These are phyloP conservation scores for Plectosphaerella cucumerina DNA, from an alignment of 2,329 filamentous ascomycete species.

Conservation along the genomic window DNA sequence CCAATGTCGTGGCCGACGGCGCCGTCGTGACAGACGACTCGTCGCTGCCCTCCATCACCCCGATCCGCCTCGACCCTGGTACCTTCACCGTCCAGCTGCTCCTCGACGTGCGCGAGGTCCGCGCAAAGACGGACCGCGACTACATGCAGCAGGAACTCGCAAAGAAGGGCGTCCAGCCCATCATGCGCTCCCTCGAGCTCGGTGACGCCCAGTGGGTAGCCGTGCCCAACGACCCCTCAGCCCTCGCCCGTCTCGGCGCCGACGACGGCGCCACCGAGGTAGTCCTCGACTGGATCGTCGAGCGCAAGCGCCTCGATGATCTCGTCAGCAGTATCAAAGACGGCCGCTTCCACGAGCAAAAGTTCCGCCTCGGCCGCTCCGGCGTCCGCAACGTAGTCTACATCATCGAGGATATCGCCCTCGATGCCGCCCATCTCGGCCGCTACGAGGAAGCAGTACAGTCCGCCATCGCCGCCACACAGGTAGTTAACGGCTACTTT, in stretches of 20 bases:
- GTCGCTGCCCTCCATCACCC: conserved; percentile 44
- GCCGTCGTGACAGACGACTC: conserved; percentile 18
- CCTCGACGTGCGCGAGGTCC: conserved; percentile 71
- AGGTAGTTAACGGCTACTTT: conserved; percentile 76
- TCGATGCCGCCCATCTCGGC: conserved; percentile 48
- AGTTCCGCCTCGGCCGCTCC: conserved; percentile 69
- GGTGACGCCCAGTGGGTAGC: conserved; percentile 80
- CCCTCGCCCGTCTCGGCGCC: conserved; percentile 51
- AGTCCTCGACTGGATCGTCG: conserved; percentile 75
- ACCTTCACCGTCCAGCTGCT: conserved; percentile 70
- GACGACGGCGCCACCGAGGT: conserved; percentile 60
- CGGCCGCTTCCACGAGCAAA: conserved; percentile 78
- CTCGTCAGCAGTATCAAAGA: conserved; percentile 78
- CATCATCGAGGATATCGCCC: conserved; percentile 68
- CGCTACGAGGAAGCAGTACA: conserved; percentile 64
- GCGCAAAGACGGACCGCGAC: conserved; percentile 67
- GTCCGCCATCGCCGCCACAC: conserved; percentile 71
- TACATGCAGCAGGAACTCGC: conserved; percentile 71
- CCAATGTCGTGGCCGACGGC: conserved; percentile 36
- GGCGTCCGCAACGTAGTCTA: conserved; percentile 76
- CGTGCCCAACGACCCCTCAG: conserved; percentile 57
- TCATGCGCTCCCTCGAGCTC: conserved; percentile 65
- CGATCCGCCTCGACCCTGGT: conserved; percentile 58
- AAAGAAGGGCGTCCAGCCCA: conserved; percentile 60
- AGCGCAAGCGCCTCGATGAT: conserved; percentile 77